Conservation (phyloP, 2,329 filamentous ascomycete species). For the Xylariaceae sp. region DNA sequence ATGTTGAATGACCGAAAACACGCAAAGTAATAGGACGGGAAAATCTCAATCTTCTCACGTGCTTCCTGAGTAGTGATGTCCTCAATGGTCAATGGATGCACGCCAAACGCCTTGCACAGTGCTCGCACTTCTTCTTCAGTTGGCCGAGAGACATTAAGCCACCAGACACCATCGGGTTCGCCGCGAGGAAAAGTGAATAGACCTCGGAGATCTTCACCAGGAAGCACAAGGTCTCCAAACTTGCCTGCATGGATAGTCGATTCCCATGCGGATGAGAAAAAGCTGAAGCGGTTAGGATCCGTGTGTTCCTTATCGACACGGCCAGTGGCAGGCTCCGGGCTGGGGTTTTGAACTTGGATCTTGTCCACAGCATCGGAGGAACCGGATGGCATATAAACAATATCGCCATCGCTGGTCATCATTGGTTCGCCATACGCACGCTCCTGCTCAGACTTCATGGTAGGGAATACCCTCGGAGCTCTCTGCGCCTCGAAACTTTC, state of each 20-base stretch:
- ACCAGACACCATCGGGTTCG: constrained; percentile 82
- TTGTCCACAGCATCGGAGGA: constrained; percentile 48
- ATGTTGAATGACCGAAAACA: constrained; percentile 89
- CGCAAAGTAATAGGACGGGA: constrained; percentile 96
- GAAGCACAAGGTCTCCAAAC: constrained; percentile 80
- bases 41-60: constrained; percentile 96
- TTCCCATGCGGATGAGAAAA: constrained; percentile 93
- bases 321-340: constrained; percentile 7
- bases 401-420: constrained; percentile 51
- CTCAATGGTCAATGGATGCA: constrained; percentile 92
- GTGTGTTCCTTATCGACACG: constrained; percentile 37
- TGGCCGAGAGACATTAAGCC: constrained; percentile 89
- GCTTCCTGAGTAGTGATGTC: constrained; percentile 94
- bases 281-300: constrained; percentile 81
- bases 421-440: constrained; percentile 31
- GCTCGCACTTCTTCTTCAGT: constrained; percentile 82
- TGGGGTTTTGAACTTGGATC: constrained; percentile 30
- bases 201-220: constrained; percentile 82
- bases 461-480: constrained; percentile 52
- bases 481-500: constrained; percentile 46
- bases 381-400: constrained; percentile 48
- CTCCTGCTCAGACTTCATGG: constrained; percentile 46
- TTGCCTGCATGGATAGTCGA: constrained; percentile 89
- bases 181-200: constrained; percentile 67
- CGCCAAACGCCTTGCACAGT: constrained; percentile 89